Evolutionary conservation across 768 basidiomycete species (phyloP).

Genomic region (Boletus speciosus): DNA sequence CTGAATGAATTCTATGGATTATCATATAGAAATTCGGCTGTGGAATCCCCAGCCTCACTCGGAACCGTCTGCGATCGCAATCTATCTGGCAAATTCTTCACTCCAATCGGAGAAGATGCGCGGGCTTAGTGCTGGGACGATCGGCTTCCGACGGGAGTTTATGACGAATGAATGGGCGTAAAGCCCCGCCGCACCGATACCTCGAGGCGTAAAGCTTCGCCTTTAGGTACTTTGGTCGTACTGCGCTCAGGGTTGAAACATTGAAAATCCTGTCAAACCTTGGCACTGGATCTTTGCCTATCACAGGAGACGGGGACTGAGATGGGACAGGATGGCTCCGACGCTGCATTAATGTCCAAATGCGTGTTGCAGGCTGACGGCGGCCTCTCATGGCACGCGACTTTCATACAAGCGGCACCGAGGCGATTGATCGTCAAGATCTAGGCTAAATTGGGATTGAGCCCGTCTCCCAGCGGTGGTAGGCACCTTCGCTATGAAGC

Average conservation of each 20-base stretch:
- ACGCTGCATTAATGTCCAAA: slow-evolving; percentile 7
- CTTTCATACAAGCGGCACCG: slow-evolving; percentile 25
- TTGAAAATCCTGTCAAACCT: slow-evolving; percentile 20
- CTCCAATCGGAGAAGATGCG: slow-evolving; percentile 12
- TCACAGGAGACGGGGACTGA: slow-evolving; percentile 17
- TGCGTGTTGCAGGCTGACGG: slow-evolving; percentile 9
- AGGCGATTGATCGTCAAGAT: slow-evolving; percentile 21
- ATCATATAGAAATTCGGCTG: slow-evolving; percentile 25
- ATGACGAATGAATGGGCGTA: slow-evolving; percentile 33
- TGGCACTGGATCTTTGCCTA: slow-evolving; percentile 12
- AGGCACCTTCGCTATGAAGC: slow-evolving; percentile 24
- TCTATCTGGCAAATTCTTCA: slow-evolving; percentile 9
- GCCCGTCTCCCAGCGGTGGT: slow-evolving; percentile 12
- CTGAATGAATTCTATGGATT: slow-evolving; percentile 28
- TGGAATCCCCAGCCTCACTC: slow-evolving; percentile 18
- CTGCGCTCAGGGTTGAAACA: slow-evolving; percentile 34
- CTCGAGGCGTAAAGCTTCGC: slow-evolving; percentile 30
- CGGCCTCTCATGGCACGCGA: slow-evolving; percentile 19
- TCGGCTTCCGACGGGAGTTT: slow-evolving; percentile 25
- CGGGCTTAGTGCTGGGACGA: slow-evolving; percentile 22
- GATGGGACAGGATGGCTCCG: slow-evolving; percentile 7
- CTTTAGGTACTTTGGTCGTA: slow-evolving; percentile 28
- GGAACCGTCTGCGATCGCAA: slow-evolving; percentile 21
- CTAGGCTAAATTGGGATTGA: slow-evolving; percentile 15
- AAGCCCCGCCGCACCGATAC: slow-evolving; percentile 30